Evolutionary conservation across 495 filamentous ascomycete genomes (phyloP).

Genomic region (Cladorrhinum samala): DNA sequence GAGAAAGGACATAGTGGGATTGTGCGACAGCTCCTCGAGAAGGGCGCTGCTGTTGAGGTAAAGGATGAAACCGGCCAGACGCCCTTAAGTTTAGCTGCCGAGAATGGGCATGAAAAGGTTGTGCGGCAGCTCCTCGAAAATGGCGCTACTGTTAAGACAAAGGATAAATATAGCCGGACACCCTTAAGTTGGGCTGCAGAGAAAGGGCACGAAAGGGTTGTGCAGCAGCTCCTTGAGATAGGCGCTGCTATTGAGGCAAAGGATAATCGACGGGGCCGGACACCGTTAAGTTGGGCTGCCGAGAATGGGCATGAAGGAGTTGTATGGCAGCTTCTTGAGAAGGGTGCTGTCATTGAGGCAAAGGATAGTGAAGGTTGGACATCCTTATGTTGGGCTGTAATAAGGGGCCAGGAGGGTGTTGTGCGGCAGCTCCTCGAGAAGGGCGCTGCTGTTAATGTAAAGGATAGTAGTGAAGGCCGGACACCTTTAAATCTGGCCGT

Average conservation of each 20-base stretch:
- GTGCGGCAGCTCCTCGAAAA: not conserved
- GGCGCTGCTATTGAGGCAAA: not conserved
- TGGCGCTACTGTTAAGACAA: not conserved
- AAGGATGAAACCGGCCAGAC: not conserved
- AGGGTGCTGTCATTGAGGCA: not conserved
- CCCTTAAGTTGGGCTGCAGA: not conserved
- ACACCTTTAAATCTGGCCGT: not conserved
- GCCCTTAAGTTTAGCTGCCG: not conserved
- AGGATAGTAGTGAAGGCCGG: not conserved
- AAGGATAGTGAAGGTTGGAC: not conserved
- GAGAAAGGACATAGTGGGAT: not conserved
- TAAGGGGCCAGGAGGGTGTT: not conserved
- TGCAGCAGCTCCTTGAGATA: not conserved
- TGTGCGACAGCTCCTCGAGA: not conserved
- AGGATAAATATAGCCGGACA: not conserved
- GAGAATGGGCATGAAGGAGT: not conserved
- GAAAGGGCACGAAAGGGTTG: not conserved
- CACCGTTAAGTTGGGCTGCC: not conserved
- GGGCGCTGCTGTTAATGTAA: not conserved
- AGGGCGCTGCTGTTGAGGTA: not conserved
- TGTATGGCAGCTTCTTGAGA: not conserved
- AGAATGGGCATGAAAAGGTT: not conserved
- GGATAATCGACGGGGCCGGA: not conserved
- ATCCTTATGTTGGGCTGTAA: not conserved
- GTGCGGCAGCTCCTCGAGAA: not conserved